Base-by-base conservation (phyloP, 345 rosid species). In the Rhodamnia argentea region DNA sequence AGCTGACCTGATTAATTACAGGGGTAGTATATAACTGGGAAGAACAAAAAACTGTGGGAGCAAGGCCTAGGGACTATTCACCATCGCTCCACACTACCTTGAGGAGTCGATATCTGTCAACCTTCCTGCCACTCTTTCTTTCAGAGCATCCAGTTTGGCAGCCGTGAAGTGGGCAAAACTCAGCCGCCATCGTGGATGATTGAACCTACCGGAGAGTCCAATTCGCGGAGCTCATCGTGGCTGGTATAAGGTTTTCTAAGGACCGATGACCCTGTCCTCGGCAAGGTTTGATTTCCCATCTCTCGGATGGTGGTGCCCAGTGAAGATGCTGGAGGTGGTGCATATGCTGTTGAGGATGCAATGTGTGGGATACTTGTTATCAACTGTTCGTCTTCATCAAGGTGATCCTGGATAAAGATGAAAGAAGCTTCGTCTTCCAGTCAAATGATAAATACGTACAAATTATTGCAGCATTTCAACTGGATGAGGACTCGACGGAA, bases 171-270 rank as follows among this genome's bases (percentile, higher is more conserved):
- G 27, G 27, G 83, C 87, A 88, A 90, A 89, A 85, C 86, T 59
- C 64, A 84, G 83, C 88, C 76, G 85, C 90, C 91, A 81, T 92
- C 93, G 7, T 88, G 82, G 54, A 88, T 24, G 82, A 95, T 90
- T 2, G 98, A 92, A 84, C 90, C 88, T 51, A 93, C 62, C 5
- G 95, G 93, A 10, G 96, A 92, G 89, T 95, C 96, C 87, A 93
- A 87, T 87, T 95, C 96, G 51, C 93, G 96, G 13, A 95, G 93
- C 90, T 95, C 98, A 50, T 95, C 97, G 27, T 97, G 98, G 9
- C 98, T 92, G 0, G 94, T 91, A 86, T 93, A 93, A 11, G 96
- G 90, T 87, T 95, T 95, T 87, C 86, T 91, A 62, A 91, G 93
- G 86, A 91, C 87, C 0, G 94, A 86, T 89, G 93, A 92, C 85